Conservation (phyloP, 139 green algal species). For the Haematococcus sp. region DNA sequence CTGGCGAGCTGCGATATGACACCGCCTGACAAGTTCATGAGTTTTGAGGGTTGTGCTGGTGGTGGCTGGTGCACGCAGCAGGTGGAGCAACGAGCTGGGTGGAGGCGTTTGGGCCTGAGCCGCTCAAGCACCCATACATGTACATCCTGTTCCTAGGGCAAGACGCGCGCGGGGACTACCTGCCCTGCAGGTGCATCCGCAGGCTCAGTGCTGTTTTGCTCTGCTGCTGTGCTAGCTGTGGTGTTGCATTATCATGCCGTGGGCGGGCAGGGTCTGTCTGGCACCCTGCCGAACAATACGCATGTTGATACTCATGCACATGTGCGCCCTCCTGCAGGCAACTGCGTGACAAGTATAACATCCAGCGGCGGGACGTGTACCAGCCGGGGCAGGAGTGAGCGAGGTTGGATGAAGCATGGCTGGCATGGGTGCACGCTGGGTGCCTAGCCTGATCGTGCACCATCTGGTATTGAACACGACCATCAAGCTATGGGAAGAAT, state of each 20-base stretch:
- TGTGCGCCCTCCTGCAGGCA: too few relatives aligned
- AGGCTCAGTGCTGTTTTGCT: not conserved
- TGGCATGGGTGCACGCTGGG: too few relatives aligned
- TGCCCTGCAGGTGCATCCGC: not conserved
- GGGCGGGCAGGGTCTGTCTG: too few relatives aligned
- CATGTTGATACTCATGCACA: too few relatives aligned
- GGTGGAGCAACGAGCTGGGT: constrained; percentile 2
- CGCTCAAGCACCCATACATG: constrained; percentile 66
- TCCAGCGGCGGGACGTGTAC: constrained; percentile 34
- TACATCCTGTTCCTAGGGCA: constrained; percentile 79
- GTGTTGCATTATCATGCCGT: not conserved
- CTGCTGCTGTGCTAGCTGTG: not conserved
- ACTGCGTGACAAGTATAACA: constrained; percentile 69
- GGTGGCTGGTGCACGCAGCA: not conserved
- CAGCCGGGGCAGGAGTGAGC: not conserved
- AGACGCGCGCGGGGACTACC: constrained; percentile 2
- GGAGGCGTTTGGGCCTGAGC: constrained; percentile 42
- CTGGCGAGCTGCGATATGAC: too few relatives aligned
- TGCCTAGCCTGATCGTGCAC: too few relatives aligned
- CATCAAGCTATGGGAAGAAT: too few relatives aligned
- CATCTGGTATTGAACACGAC: too few relatives aligned
- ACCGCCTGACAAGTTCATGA: too few relatives aligned
- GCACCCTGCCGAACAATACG: too few relatives aligned
- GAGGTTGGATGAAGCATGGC: too few relatives aligned
- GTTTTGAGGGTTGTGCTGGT: too few relatives aligned